Percentiles rank a stretch among this genome's conserved stretches.
Evolutionary conservation across 441 rosid genomes (phyloP).

Genomic region (Gossypium schwendimanii): DNA sequence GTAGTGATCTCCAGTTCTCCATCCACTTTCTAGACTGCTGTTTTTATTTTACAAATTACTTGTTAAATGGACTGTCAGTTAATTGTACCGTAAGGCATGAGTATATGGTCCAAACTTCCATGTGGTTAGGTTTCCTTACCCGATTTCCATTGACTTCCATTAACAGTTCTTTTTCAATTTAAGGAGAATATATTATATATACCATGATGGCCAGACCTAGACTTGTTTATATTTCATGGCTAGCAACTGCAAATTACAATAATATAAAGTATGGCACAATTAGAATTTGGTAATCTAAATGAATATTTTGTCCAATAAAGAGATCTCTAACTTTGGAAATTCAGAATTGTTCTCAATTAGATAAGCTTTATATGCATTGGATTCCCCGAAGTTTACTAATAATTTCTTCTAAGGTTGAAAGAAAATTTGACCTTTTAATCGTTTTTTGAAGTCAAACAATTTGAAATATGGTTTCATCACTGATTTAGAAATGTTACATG

Average conservation of each 20-base stretch:
- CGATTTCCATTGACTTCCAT: not conserved
- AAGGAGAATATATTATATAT: not conserved
- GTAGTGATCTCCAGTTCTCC: not conserved
- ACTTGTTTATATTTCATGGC: not conserved
- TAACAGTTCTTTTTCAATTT: not conserved
- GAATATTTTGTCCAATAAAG: not conserved
- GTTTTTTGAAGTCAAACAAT: not conserved
- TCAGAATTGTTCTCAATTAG: not conserved
- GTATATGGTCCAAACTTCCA: not conserved
- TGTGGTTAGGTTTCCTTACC: conserved; percentile 7
- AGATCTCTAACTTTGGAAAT: not conserved
- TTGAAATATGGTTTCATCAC: not conserved
- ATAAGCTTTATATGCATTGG: not conserved
- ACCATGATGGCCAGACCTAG: not conserved
- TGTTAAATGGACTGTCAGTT: too few species aligned
- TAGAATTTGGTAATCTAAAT: not conserved
- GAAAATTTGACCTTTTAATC: not conserved
- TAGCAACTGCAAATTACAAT: not conserved
- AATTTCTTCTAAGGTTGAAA: not conserved
- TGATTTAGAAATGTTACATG: not conserved
- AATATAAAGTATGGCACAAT: not conserved
- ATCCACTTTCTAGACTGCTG: not conserved
- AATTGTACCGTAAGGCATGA: not conserved
- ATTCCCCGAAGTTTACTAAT: not conserved
- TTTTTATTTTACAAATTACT: too few species aligned